Base-by-base conservation (phyloP, 805 yeast genomes). In the Nakazawaea ishiwadae region DNA sequence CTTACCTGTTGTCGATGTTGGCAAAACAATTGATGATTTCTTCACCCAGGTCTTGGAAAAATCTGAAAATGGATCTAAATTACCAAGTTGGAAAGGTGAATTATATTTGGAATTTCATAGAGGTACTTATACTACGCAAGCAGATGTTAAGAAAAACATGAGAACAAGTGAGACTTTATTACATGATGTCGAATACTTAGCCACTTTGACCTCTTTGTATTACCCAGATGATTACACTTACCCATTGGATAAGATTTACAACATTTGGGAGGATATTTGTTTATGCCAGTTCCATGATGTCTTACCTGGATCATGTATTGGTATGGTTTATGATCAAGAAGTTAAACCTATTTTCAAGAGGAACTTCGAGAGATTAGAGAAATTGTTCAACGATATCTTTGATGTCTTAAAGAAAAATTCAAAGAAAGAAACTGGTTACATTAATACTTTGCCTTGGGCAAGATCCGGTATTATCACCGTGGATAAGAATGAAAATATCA, bases 251-350 rank as follows among this genome's bases (percentile, higher is more conserved):
- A 75, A 80, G 45, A 71, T 91, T 33, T 79, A 81, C 47, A 70
- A 64, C 2, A 60, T 91, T 46, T 91, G 99, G 99, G 91, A 88
- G 58, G 80, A 86, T 59, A 78, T 91, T 16, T 77, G 89, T 47
- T 66, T 93, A 42, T 89, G 96, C 57, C 98, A 91, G 59, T 91
- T 91, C 67, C 99, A 91, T 60, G 99, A 91, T 65, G 97, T 91
- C n/a, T 70, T 93, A 39, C 99, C 99, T 2, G 99, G 99, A 3
- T 83, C 95, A 5, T 87, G 96, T 62, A 91, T 91, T 53, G 96
- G 88, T 48, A 78, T 87, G 79, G 96, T 93, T 11, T 91, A 93
- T 56, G 79, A 76, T 37, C 89, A 88, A 52, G 93, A 84, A 52
- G 97, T 91, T 8, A 76, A 80, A 55, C 90, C 91, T 24, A 80